Percentiles rank a stretch among this genome's conserved stretches.
Conservation (phyloP, 2,329 filamentous ascomycete species). For the Alternaria gaisen region DNA sequence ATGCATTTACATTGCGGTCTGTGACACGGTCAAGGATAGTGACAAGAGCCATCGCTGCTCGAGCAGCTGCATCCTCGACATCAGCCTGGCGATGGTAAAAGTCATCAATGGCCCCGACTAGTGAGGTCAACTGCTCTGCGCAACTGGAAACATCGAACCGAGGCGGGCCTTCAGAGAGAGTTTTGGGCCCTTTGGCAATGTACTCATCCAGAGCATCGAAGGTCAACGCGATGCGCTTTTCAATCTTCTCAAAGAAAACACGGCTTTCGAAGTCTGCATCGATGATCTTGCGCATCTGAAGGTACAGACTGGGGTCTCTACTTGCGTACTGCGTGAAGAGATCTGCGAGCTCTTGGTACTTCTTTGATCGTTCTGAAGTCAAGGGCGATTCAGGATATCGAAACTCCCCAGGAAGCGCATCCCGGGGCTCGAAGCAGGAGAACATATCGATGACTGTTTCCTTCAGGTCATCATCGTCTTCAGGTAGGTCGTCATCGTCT, state of each 20-base stretch:
- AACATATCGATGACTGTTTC: constrained; percentile 47
- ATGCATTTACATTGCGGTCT: constrained; percentile 44
- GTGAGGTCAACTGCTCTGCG: constrained; percentile 37
- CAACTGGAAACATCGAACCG: constrained; percentile 41
- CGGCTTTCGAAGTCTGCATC: constrained; percentile 44
- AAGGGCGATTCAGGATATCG: constrained; percentile 36
- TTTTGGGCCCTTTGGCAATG: constrained; percentile 38
- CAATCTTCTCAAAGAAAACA: constrained; percentile 49
- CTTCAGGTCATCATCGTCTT: constrained; percentile 42
- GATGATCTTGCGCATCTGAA: constrained; percentile 40
- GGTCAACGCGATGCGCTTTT: constrained; percentile 36
- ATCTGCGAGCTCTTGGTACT: constrained; percentile 42
- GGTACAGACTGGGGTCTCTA: constrained; percentile 38
- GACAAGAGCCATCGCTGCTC: constrained; percentile 42
- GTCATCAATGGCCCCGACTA: constrained; percentile 41
- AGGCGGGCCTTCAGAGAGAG: constrained; percentile 31
- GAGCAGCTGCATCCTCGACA: constrained; percentile 34
- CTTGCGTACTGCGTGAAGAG: constrained; percentile 42
- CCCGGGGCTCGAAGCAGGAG: constrained; percentile 49
- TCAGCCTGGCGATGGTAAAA: constrained; percentile 37
- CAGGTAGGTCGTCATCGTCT: constrained; percentile 35
- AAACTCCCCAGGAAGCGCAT: constrained; percentile 47
- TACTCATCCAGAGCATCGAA: constrained; percentile 46
- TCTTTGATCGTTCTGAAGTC: constrained; percentile 40
- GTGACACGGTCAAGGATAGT: constrained; percentile 46